Base-by-base conservation (phyloP, 2,329 filamentous ascomycete species). In the Lasiodiplodia citricola region DNA sequence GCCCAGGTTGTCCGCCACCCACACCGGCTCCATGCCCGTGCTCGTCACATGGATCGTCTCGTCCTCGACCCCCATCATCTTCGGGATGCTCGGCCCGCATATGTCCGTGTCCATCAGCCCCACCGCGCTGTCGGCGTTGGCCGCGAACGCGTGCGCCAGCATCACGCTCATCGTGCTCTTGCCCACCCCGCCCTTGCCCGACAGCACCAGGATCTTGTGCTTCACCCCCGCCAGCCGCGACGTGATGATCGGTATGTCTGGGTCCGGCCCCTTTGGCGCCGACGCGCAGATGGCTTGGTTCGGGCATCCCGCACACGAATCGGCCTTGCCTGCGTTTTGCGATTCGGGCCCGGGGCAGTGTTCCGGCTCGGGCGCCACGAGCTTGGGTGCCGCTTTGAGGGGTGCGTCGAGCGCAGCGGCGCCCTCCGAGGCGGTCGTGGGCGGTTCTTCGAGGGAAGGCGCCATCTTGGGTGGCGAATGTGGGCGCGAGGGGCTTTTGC, bases 101-200 rank as follows among this genome's bases (percentile, higher is more conserved):
- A 99, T 97, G 80, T 99, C 96, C 7, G 96, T 96, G 81, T 99
- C 96, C 93, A 98, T 97, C 74, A 99, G 91, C 23, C 95, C 96
- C 35, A 99, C 92, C 1, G 89, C 93, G 68, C 85, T 91, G 56
- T 91, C 88, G 0, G 91, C 89, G 79, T 96, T 93, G 16, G 88
- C 88, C 1, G 96, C 93, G 75, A 99, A 96, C 1, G 92, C 94
- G 78, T 97, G 93, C 2, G 92, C 92, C 21, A 98, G 88, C 74
- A 98, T 88, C 2, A 90, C 91, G 3, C 92, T 95, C 77, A 98
- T 97, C 0, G 96, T 98, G 73, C 92, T 96, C 82, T 99, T 99
- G 8, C 96, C 96, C 0, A 99, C 96, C 57, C 96, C 96, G 70
- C 96, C 96, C 85, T 98, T 99, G 71, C 96, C 96, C 64, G 91